phyloP scores from a whole-genome alignment of 306 rosid genomes.

The Amphicarpaea edgeworthii region DNA sequence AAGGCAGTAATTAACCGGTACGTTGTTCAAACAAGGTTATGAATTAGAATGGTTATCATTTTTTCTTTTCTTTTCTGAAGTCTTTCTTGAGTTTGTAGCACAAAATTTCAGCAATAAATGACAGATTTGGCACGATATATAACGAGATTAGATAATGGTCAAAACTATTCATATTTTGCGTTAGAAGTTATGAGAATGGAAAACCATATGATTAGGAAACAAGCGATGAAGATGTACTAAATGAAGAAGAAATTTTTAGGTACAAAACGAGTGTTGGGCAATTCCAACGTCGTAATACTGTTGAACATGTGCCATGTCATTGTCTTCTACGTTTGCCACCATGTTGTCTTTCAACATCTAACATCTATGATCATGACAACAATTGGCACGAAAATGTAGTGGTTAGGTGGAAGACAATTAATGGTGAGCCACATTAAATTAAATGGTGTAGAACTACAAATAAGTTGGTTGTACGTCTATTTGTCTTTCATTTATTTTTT shows the following conservation, averaged over 20 bases:
- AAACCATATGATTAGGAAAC: constrained; percentile 11
- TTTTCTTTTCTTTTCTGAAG: too few species aligned
- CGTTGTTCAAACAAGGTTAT: too few species aligned
- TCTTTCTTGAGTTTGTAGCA: too few species aligned
- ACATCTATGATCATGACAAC: too few species aligned
- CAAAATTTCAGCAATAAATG: not conserved
- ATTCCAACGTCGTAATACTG: not conserved
- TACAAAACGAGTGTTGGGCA: not conserved
- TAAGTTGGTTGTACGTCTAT: not conserved
- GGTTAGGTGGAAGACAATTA: not conserved
- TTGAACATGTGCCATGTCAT: constrained; percentile 8
- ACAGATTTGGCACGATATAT: not conserved
- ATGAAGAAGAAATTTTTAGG: not conserved
- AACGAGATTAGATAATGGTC: too few species aligned
- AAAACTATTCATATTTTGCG: not conserved
- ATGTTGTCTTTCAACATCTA: constrained; percentile 1
- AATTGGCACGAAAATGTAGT: constrained; percentile 9
- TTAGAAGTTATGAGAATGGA: not conserved
- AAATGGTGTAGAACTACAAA: not conserved
- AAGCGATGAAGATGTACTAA: not conserved
- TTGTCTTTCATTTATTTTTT: not conserved
- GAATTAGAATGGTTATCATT: too few species aligned
- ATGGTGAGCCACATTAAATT: constrained; percentile 1
- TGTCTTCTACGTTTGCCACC: constrained; percentile 1
- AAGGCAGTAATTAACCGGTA: too few species aligned